Base-by-base conservation (phyloP, 2,329 filamentous ascomycete genomes). In the Microsporum ferrugineum region DNA sequence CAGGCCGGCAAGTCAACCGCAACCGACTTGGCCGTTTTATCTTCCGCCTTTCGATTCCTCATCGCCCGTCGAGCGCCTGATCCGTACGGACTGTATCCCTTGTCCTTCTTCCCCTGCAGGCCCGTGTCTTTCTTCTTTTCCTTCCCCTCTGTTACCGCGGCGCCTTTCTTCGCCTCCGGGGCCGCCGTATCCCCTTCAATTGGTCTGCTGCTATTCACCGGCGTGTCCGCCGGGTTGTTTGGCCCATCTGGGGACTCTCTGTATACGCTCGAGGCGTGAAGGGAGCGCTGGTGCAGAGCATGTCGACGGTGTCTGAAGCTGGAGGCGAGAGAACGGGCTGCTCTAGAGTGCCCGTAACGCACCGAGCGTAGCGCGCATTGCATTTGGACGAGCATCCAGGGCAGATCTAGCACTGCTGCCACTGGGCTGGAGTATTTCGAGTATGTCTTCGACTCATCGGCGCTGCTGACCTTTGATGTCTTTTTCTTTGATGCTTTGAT, bases 51-150 rank as follows among this genome's bases (percentile, higher is more conserved):
- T 61, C 68, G 31, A 57, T 73, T 75, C 56, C 73, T 71, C 68
- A 73, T 70, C 10, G 64, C 71, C 57, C 74, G 69, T 36, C 74
- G 73, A 43, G 74, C 61, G 5, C 70, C 73, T 47, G 74, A 76
- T 1, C 74, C 74, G 65, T 76, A 76, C 3, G 72, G 72, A 29
- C 67, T 67, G 12, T 67, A 60, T 7, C 68, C 67, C 14, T 56
- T 65, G 1, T 66, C 34, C 39, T 63, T 62, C 17, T 47, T 47
- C 23, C n/a, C 43, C 43, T 47, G 23, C n/a, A 47, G 17, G 23
- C 43, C 43, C 5, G 43, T 8, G n/a, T 29, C 43, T 17, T 29
- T 29, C 43, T 29, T 17, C 7, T 56, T 29, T 3, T 17, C 51
- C 5, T 53, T 53, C 27, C 8, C 27, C 17, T 31, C 45, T 1